Base-by-base conservation (phyloP, 2,329 filamentous ascomycete species). In the Trichophyton benhamiae region DNA sequence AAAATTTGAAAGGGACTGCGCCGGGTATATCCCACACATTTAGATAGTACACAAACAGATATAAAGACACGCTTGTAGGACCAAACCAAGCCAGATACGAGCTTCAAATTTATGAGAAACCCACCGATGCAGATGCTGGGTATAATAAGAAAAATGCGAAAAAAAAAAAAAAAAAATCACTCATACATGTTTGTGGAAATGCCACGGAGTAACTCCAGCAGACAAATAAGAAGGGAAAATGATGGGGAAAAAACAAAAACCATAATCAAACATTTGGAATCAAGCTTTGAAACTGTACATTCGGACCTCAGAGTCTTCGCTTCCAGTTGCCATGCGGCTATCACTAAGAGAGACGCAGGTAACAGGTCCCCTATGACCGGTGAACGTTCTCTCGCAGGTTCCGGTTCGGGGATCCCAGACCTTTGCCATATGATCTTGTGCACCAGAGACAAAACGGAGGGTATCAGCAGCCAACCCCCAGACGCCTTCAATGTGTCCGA, bases 361-460 rank as follows among this genome's bases (percentile, higher is more conserved):
- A 2, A 97, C 91, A 0, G 94, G 91, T 0, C 90, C 92, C 1
- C 86, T 83, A 73, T 97, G 94, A 0, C 91, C 91, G 1, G 89
- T 91, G 70, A 96, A 92, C 2, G 91, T 97, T 57, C 91, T 82
- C 72, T 97, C 91, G 74, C 91, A 96, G 70, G 88, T 90, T 30
- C 94, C 94, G 1, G 88, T 91, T 62, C 91, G 80, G 15, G 92
- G 88, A 75, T 97, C 92, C 94, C 94, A 99, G 36, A 89, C 85
- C 77, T 97, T 97, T 68, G 96, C 88, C 84, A 92, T 95, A 48
- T 89, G 86, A 74, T 99, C 94, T 72, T 97, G 91, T 9, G 89
- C 88, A 0, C 91, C 92, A 17, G 87, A 90, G 13, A 97, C 90
- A 15, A 96, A 84, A 9, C 94, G 85, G 20, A 97, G 78, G 0